phyloP scores from a whole-genome alignment of 129 eudicot species.

The Ambrosia artemisiifolia region DNA sequence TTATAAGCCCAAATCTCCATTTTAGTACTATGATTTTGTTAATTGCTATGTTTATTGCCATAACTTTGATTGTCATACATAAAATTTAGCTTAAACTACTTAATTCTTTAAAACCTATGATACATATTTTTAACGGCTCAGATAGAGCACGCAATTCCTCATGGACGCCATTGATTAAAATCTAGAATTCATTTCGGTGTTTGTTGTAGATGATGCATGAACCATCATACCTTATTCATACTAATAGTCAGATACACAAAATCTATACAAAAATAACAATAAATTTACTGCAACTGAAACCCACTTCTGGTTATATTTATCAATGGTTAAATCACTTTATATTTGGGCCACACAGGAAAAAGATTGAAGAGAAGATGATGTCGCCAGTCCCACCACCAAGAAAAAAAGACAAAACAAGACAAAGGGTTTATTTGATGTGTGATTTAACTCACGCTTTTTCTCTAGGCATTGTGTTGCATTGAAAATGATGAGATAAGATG shows the following conservation, averaged over 20 bases:
- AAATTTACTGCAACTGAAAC: neutral
- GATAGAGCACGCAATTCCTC: too few relatives aligned
- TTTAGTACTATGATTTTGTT: too few relatives aligned
- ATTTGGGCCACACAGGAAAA: constrained; percentile 24
- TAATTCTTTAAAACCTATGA: too few relatives aligned
- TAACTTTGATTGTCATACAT: too few relatives aligned
- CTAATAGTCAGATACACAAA: neutral
- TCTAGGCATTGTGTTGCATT: constrained; percentile 27
- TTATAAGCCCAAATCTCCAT: too few relatives aligned
- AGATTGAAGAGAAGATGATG: constrained; percentile 26
- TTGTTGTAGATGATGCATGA: too few relatives aligned
- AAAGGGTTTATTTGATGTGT: constrained; percentile 8
- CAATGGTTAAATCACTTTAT: neutral
- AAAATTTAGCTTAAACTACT: too few relatives aligned
- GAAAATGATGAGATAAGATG: constrained; percentile 19
- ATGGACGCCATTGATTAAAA: too few relatives aligned
- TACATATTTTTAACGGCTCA: too few relatives aligned
- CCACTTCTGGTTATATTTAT: neutral
- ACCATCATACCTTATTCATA: neutral
- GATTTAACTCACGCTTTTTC: constrained; percentile 25
- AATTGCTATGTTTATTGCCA: too few relatives aligned
- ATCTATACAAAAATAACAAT: neutral
- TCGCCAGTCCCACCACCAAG: neutral
- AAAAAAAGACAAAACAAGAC: constrained; percentile 10
- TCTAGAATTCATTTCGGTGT: too few relatives aligned